Evolutionary conservation across 2,329 filamentous ascomycete genomes (phyloP).

Genomic region (Exserohilum turcica): DNA sequence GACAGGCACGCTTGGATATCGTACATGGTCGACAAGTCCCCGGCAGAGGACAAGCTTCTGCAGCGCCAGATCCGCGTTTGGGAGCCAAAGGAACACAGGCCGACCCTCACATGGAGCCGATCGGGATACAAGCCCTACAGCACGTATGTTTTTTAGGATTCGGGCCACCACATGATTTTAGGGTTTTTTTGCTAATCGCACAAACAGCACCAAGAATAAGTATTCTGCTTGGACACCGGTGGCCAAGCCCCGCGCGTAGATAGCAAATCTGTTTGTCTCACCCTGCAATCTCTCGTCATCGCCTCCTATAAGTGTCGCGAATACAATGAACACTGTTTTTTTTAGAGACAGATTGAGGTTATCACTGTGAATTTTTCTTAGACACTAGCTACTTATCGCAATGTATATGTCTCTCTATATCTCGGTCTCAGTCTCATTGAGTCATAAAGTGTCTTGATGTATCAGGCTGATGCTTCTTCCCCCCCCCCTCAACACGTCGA

Average conservation of each 20-base stretch:
- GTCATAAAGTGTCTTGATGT: no score
- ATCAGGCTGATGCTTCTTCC: no score
- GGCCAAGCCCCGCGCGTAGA: slow-evolving; percentile 47
- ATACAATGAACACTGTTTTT: no score
- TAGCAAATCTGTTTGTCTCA: slow-evolving; percentile 27
- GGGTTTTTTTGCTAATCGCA: slow-evolving; percentile 13
- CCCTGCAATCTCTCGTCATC: not conserved
- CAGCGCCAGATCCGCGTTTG: slow-evolving; percentile 71
- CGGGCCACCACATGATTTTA: not conserved
- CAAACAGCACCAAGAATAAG: slow-evolving; percentile 55
- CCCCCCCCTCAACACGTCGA: no score
- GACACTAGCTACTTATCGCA: no score
- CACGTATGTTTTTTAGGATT: slow-evolving; percentile 72
- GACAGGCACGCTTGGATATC: slow-evolving; percentile 91
- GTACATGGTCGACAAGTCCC: slow-evolving; percentile 87
- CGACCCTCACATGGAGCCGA: slow-evolving; percentile 75
- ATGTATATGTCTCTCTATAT: no score
- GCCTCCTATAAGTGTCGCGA: no score
- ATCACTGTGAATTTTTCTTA: no score
- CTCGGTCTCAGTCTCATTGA: no score
- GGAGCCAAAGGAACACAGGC: slow-evolving; percentile 74
- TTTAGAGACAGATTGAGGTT: no score
- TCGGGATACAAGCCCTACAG: slow-evolving; percentile 91
- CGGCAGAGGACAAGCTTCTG: slow-evolving; percentile 74
- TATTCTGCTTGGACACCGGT: slow-evolving; percentile 56